phyloP scores from a whole-genome alignment of 176 grass and related monocot genomes.

The Themeda triandra region DNA sequence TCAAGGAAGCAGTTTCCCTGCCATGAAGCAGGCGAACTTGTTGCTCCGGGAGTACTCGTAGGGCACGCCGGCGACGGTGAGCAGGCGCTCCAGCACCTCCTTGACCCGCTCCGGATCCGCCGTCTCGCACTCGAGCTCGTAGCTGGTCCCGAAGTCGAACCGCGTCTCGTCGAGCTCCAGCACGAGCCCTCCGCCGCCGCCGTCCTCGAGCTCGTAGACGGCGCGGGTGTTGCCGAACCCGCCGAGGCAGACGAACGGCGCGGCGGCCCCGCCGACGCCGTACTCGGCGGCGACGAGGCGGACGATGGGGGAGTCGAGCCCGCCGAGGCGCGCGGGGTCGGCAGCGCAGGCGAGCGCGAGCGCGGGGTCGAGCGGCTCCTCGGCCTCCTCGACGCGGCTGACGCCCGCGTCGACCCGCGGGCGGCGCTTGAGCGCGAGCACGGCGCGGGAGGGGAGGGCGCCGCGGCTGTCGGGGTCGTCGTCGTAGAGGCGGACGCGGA shows the following conservation, averaged over 20 bases:
- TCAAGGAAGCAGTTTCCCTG: neutral
- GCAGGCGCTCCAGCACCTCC: neutral
- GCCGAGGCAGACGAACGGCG: conserved; percentile 64
- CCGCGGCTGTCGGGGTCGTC: conserved; percentile 35
- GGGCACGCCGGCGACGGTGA: neutral
- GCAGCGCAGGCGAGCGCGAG: conserved; percentile 65
- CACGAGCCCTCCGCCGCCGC: neutral
- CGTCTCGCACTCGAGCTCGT: neutral
- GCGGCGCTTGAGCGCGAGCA: conserved; percentile 81
- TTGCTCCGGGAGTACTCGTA: neutral
- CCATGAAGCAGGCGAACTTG: neutral
- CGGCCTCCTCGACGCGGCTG: conserved; percentile 82
- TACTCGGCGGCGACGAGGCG: conserved; percentile 60
- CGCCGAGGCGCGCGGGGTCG: conserved; percentile 55
- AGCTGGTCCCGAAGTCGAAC: neutral
- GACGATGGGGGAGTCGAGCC: conserved; percentile 54
- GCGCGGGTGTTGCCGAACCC: conserved; percentile 83
- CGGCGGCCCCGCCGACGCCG: conserved; percentile 34
- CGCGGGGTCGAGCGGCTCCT: conserved; percentile 67
- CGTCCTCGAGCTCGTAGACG: neutral
- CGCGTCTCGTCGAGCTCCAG: neutral
- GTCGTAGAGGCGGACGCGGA: conserved; percentile 7
- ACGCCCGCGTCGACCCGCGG: conserved; percentile 58
- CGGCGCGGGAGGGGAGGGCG: conserved; percentile 47
- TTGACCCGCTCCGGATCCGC: neutral